Evolutionary conservation across 345 rosid genomes (phyloP).

Genomic region (Pelargonium nanum): DNA sequence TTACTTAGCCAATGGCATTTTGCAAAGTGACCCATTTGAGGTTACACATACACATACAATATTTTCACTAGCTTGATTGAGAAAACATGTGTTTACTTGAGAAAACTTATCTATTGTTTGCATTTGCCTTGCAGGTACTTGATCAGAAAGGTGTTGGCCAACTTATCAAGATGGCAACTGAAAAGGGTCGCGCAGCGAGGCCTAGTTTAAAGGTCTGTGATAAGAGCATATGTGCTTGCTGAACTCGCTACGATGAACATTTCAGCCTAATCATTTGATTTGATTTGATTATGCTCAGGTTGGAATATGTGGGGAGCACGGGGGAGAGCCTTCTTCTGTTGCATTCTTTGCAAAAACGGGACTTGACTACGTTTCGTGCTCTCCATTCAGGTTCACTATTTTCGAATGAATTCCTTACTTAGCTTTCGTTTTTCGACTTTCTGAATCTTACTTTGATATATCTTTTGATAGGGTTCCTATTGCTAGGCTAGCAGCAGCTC

Average conservation of each 20-base stretch:
- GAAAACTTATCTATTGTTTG: background rate
- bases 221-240: background rate
- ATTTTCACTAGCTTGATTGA: background rate
- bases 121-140: slow-evolving; percentile 46
- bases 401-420: background rate
- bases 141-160: slow-evolving; percentile 90
- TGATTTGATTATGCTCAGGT: slow-evolving; percentile 29
- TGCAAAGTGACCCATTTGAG: slow-evolving; percentile 83
- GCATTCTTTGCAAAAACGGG: slow-evolving; percentile 83
- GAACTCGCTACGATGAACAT: too few relatives aligned
- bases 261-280: too few relatives aligned
- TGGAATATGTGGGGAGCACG: slow-evolving; percentile 93
- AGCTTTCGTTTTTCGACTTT: background rate
- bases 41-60: slow-evolving; percentile 16
- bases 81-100: background rate
- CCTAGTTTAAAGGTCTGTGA: slow-evolving; percentile 71
- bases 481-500: slow-evolving; percentile 95
- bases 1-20: slow-evolving; percentile 62
- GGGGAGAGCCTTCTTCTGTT: slow-evolving; percentile 94
- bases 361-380: slow-evolving; percentile 89
- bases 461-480: slow-evolving; percentile 57
- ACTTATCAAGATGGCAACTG: slow-evolving; percentile 72
- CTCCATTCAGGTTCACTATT: slow-evolving; percentile 71
- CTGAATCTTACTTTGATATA: background rate
- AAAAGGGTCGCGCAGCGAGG: slow-evolving; percentile 69